These are phyloP conservation scores for Colletotrichum sp. DNA, from an alignment of 2,329 filamentous ascomycete species.

Conservation along the genomic window DNA sequence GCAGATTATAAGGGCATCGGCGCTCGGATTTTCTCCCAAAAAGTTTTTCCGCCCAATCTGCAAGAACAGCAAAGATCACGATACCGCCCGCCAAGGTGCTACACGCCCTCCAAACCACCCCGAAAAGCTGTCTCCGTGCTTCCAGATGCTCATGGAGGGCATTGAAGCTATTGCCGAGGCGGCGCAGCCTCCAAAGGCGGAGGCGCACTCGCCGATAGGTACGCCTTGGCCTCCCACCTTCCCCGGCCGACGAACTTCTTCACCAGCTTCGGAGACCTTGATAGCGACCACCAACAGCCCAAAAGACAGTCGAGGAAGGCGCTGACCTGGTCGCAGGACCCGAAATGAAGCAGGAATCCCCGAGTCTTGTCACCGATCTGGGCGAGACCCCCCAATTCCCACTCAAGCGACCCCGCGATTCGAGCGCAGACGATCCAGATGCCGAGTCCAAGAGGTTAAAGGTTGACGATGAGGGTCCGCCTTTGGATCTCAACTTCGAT, in stretches of 20 bases:
- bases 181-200: slow-evolving; percentile 39
- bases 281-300: background rate
- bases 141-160: slow-evolving; percentile 20
- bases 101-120: background rate
- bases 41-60: slow-evolving; percentile 43
- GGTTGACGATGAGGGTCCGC: slow-evolving; percentile 1
- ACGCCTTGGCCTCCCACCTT: slow-evolving; percentile 24
- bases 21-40: slow-evolving; percentile 39
- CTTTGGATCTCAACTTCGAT: slow-evolving; percentile 29
- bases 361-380: slow-evolving; percentile 33
- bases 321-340: slow-evolving; percentile 28
- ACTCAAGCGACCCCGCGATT: slow-evolving; percentile 42
- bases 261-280: slow-evolving; percentile 12
- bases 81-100: slow-evolving; percentile 9
- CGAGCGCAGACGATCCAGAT: slow-evolving; percentile 30
- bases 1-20: slow-evolving; percentile 45
- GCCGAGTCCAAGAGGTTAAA: slow-evolving; percentile 33
- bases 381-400: slow-evolving; percentile 37
- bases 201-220: slow-evolving; percentile 39
- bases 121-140: slow-evolving; percentile 14
- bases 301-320: slow-evolving; percentile 7
- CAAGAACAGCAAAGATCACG: slow-evolving; percentile 17
- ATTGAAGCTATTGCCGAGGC: slow-evolving; percentile 46
- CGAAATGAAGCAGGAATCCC: slow-evolving; percentile 44
- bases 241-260: slow-evolving; percentile 9